Conservation (phyloP, 495 filamentous ascomycete genomes). For the Podospora pseudoanserina region DNA sequence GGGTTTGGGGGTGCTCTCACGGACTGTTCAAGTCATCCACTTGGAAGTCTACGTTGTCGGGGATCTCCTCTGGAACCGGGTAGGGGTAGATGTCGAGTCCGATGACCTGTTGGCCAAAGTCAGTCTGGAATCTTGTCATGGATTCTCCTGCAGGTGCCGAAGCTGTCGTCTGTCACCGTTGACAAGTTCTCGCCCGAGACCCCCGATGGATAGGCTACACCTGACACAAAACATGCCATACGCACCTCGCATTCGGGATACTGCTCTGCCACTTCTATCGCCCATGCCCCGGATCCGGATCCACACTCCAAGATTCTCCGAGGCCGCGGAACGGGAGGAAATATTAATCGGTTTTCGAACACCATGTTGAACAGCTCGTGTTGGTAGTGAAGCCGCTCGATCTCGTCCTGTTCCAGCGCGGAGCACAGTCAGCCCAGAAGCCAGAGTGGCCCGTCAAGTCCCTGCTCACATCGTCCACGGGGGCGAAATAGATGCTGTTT, state of each 20-base stretch:
- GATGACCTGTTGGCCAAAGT: conserved; percentile 55
- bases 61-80: conserved; percentile 63
- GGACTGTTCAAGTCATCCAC: conserved; percentile 75
- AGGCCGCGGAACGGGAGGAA: conserved; percentile 65
- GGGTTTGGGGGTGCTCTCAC: conserved; percentile 32
- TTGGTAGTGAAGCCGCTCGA: conserved; percentile 67
- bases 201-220: background rate
- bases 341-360: conserved; percentile 75
- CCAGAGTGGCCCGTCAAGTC: conserved; percentile 16
- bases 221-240: conserved; percentile 15
- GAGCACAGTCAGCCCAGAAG: conserved; percentile 9
- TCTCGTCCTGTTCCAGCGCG: conserved; percentile 63
- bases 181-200: background rate
- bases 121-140: background rate
- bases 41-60: conserved; percentile 69
- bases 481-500: conserved; percentile 69
- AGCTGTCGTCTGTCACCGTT: too few relatives aligned
- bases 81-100: conserved; percentile 78
- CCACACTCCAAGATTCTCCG: conserved; percentile 73
- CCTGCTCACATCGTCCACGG: conserved; percentile 74
- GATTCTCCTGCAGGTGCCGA: background rate
- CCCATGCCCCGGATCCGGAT: conserved; percentile 59
- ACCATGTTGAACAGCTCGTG: conserved; percentile 66
- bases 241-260: conserved; percentile 72
- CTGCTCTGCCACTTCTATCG: conserved; percentile 50